phyloP scores from a whole-genome alignment of 345 rosid genomes.

The Eucalyptus erythrocorys region DNA sequence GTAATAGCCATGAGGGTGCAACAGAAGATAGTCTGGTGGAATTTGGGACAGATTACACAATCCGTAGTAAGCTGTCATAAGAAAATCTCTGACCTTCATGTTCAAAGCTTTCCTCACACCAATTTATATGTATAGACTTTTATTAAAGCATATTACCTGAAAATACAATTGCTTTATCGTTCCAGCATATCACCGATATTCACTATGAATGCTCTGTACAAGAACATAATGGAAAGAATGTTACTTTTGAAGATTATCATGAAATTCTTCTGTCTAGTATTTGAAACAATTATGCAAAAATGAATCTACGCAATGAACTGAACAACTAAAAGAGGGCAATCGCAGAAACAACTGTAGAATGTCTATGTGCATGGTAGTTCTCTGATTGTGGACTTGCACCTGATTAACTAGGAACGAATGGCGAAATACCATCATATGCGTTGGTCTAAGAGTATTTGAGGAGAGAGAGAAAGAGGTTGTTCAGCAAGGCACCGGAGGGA shows the following conservation, averaged over 20 bases:
- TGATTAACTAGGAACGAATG: background rate
- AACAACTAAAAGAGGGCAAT: background rate
- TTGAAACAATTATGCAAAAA: background rate
- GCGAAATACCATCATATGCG: background rate
- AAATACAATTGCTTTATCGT: too few relatives aligned
- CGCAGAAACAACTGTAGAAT: background rate
- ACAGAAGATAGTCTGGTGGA: background rate
- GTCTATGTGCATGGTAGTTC: background rate
- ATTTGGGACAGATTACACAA: background rate
- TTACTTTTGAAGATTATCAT: background rate
- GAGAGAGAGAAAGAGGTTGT: background rate
- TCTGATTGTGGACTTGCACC: background rate
- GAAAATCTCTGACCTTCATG: background rate
- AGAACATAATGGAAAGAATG: background rate
- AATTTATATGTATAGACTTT: too few relatives aligned
- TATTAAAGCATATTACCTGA: too few relatives aligned
- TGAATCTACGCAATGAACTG: background rate
- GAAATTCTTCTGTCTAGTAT: background rate
- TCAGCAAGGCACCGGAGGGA: background rate
- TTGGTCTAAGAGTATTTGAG: background rate
- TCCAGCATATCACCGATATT: too few relatives aligned
- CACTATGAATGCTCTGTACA: conserved; percentile 13
- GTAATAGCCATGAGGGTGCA: background rate
- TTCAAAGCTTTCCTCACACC: too few relatives aligned
- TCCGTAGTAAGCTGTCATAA: background rate